Conservation (phyloP, 2,329 filamentous ascomycete genomes). For the Tolypocladium capitatum region DNA sequence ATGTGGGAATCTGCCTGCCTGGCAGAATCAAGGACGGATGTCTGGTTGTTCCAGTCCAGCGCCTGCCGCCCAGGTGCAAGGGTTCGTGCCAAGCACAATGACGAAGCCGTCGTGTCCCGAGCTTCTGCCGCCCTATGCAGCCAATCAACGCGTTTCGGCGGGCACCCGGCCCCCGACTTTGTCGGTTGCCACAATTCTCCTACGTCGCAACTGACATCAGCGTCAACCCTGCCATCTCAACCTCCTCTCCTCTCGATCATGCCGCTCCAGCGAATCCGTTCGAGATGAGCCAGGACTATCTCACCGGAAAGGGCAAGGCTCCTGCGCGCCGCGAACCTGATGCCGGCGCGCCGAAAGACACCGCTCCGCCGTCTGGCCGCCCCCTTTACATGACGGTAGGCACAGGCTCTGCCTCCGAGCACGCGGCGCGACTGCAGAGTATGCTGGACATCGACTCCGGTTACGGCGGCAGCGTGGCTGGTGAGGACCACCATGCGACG, state of each 20-base stretch:
- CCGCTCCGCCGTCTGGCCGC: constrained; percentile 15
- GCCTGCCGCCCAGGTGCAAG: neutral
- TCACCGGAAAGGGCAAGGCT: constrained; percentile 39
- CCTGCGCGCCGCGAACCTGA: constrained; percentile 20
- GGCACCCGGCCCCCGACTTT: neutral
- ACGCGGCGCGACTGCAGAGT: constrained; percentile 66
- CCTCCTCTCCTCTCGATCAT: constrained; percentile 15
- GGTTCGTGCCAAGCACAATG: neutral
- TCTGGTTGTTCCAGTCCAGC: neutral
- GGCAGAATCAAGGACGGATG: neutral
- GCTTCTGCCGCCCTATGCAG: constrained; percentile 6
- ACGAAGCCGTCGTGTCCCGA: constrained; percentile 6
- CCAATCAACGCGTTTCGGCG: constrained; percentile 16
- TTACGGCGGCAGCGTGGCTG: constrained; percentile 69
- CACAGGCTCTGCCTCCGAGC: constrained; percentile 65
- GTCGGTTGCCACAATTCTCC: no score
- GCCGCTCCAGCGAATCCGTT: constrained; percentile 15
- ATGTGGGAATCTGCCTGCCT: neutral
- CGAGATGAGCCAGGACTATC: constrained; percentile 49
- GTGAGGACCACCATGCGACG: constrained; percentile 37
- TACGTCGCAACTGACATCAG: neutral
- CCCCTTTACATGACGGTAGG: constrained; percentile 84
- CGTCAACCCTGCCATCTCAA: neutral
- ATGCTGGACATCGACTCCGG: constrained; percentile 82
- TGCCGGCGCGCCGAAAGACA: constrained; percentile 14